Evolutionary conservation across 345 rosid species (phyloP), one percentile per base, ranked within the genome.

Genomic region (Litchi chinensis): DNA sequence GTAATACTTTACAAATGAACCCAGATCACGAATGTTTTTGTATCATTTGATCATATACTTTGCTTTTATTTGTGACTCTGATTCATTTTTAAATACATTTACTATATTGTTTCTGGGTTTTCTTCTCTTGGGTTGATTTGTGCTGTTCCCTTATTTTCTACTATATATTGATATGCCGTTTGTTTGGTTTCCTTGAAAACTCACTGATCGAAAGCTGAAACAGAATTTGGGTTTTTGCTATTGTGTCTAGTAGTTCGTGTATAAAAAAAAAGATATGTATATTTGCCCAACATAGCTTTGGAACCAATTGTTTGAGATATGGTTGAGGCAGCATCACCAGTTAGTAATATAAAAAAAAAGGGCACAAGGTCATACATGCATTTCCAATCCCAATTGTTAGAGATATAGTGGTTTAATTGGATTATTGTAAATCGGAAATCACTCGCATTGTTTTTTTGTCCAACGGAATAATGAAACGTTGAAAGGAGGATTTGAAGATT

Each of bases 1-100:
- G 98, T 93, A 59, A 59, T 19, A 10, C 13, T 13, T 21, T 9
- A 21, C 21, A 9, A n/a, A 10, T 32, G 4, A 18, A 68, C 56
- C 15, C 64, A 10, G 62, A 70, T 70, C 62, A 48, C 74, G 40
- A 54, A 54, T 54, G 1, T 54, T 54, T 4, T 54, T 12, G n/a
- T 15, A 19, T 54, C 6, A 8, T 65, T 70, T 70, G 60, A 70
- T 70, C 66, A 65, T 63, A 16, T 50, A 13, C 3, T 46, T 48
- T 50, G 62, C 59, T 44, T 10, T n/a, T 68, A 26, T 43, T 70
- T 50, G 41, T 70, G 22, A 24, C 21, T 37, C 10, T 5, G 40
- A 70, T 70, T 37, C 5, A 37, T 15, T 48, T 41, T 15, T 54
- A 15, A 40, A 4, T 13, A 26, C 32, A 68, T 7, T 71, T 13